A percentile compares a stretch with the other conserved stretches of the same genome.
Conservation (phyloP, 495 filamentous ascomycete species). For the Aspergillus avenaceus region DNA sequence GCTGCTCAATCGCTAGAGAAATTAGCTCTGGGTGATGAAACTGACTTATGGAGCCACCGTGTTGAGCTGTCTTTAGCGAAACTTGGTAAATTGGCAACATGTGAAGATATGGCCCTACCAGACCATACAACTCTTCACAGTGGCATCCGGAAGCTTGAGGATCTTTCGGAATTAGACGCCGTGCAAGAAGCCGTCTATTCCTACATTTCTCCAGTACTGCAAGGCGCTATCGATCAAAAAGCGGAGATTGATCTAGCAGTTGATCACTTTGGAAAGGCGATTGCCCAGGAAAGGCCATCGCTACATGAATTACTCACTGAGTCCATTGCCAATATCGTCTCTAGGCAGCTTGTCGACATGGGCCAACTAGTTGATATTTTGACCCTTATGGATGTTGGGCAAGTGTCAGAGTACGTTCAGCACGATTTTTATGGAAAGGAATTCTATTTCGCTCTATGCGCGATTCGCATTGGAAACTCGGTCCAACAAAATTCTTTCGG, state of each 20-base stretch:
- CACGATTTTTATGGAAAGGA: constrained; percentile 41
- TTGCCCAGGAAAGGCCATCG: constrained; percentile 56
- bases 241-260: constrained; percentile 72
- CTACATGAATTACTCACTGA: constrained; percentile 61
- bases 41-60: constrained; percentile 82
- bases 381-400: constrained; percentile 57
- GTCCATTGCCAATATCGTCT: constrained; percentile 60
- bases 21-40: constrained; percentile 62
- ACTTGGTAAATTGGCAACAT: constrained; percentile 65
- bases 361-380: constrained; percentile 75
- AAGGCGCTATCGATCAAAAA: constrained; percentile 68
- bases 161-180: constrained; percentile 57
- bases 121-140: constrained; percentile 22
- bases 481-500: constrained; percentile 45
- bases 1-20: constrained; percentile 64
- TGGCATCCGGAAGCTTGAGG: constrained; percentile 47
- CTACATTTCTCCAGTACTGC: constrained; percentile 51
- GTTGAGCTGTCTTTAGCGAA: constrained; percentile 87
- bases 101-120: constrained; percentile 26
- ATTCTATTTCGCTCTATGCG: constrained; percentile 69
- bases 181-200: constrained; percentile 73
- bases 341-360: constrained; percentile 60
- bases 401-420: constrained; percentile 28
- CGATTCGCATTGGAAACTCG: constrained; percentile 54
- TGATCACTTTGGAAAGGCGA: constrained; percentile 56